Base-by-base conservation (phyloP, 2,329 filamentous ascomycete genomes). In the Cordyceps fumosorosea region DNA sequence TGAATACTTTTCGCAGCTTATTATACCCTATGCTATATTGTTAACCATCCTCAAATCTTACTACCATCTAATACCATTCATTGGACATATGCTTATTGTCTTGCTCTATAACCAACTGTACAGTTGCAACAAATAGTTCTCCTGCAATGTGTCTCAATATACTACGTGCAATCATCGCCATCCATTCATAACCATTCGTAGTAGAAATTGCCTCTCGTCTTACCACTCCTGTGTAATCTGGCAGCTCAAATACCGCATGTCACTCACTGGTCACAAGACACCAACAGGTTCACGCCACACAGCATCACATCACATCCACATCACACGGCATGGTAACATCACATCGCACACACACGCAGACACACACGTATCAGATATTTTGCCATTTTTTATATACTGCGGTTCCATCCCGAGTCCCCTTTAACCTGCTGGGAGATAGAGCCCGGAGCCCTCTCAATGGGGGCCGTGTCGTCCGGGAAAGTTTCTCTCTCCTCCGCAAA, bases 361-460 rank as follows among this genome's bases (percentile, higher is more conserved):
- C 32, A 32, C 42, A 58, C n/a, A 48, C 16, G 18, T 60, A 60
- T 60, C 47, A 45, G 45, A 56, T 50, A 50, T 62, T 48, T 65
- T 65, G 64, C 60, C 55, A 64, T 64, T 65, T 65, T 65, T 60
- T 60, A 56, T 63, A 56, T 60, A 63, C 62, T 63, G 62, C 62
- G 58, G 50, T 60, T 60, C 58, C 58, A 60, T 60, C 50, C 58
- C 58, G 50, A 54, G 58, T 54, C 58, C 58, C 40, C 56, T 59
- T 59, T 59, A 59, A 59, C 56, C 56, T 59, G 56, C 56, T 59
- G 56, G 47, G 47, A 59, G 44, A 51, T 37, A 52, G 56, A 51
- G 47, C 56, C 56, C 37, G 56, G 56, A 40, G 12, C 56, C 56
- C 56, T 59, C 56, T 59, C 48, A 59, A 59, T 60, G 58, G 50